phyloP scores from a whole-genome alignment of 2,329 filamentous ascomycete species.

The Fusarium foetens region DNA sequence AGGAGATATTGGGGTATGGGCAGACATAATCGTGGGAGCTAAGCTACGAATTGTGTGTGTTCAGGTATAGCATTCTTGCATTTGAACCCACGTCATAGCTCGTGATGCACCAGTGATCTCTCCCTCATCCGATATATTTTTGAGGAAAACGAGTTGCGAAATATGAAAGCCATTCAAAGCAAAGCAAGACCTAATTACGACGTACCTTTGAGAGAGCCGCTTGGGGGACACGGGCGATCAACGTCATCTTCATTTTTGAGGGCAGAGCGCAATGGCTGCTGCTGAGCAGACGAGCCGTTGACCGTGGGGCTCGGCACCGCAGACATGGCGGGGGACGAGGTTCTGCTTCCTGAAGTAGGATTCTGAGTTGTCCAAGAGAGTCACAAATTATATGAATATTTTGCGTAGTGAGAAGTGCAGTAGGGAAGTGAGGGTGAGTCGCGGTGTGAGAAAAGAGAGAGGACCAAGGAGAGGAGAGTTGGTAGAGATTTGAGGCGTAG shows the following conservation, averaged over 20 bases:
- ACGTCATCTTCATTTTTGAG: slow-evolving; percentile 57
- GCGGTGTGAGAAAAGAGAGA: slow-evolving; percentile 19
- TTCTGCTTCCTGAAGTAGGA: neutral
- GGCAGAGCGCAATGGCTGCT: slow-evolving; percentile 53
- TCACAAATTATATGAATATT: neutral
- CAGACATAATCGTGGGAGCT: neutral
- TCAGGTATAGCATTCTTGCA: neutral
- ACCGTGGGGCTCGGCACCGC: slow-evolving; percentile 39
- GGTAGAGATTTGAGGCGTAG: slow-evolving; percentile 34
- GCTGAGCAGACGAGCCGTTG: slow-evolving; percentile 30
- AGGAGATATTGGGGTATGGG: slow-evolving; percentile 9
- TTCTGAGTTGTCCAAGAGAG: neutral
- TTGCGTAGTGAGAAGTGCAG: neutral
- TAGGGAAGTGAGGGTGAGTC: slow-evolving; percentile 3
- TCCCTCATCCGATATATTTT: slow-evolving; percentile 7
- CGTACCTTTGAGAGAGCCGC: slow-evolving; percentile 57
- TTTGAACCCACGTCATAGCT: neutral
- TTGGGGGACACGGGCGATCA: slow-evolving; percentile 51
- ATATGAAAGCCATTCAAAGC: neutral
- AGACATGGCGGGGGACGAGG: slow-evolving; percentile 41
- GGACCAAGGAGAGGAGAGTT: slow-evolving; percentile 5
- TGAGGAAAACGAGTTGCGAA: neutral
- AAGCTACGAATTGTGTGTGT: neutral
- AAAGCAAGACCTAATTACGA: slow-evolving; percentile 17
- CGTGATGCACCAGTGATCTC: neutral